phyloP scores from a whole-genome alignment of 306 rosid genomes.

The Prunus padus region DNA sequence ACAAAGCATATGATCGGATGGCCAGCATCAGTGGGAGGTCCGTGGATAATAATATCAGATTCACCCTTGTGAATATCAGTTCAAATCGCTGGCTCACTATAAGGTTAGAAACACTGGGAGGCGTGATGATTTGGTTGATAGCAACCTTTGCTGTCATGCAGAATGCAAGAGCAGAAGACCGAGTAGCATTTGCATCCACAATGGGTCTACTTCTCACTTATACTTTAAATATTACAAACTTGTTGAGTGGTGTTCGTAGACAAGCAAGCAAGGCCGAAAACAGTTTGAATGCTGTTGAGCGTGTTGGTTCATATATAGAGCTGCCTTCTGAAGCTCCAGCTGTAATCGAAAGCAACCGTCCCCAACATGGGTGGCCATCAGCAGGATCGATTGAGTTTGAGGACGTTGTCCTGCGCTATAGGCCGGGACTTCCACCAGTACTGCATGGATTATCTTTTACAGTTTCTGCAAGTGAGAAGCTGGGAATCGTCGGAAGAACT shows the following conservation, averaged over 20 bases:
- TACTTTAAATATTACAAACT: slow-evolving; percentile 70
- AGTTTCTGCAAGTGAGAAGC: slow-evolving; percentile 69
- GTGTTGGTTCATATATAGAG: slow-evolving; percentile 68
- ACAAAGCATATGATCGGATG: slow-evolving; percentile 79
- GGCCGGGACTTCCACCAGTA: slow-evolving; percentile 91
- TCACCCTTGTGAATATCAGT: slow-evolving; percentile 55
- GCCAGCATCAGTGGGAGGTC: slow-evolving; percentile 64
- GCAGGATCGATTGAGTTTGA: slow-evolving; percentile 68
- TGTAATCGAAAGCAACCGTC: slow-evolving; percentile 62
- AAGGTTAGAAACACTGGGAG: slow-evolving; percentile 78
- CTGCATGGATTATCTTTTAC: slow-evolving; percentile 69
- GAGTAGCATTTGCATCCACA: slow-evolving; percentile 60
- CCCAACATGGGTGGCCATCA: slow-evolving; percentile 83
- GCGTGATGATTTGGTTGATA: slow-evolving; percentile 80
- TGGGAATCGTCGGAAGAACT: slow-evolving; percentile 92
- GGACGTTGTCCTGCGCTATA: slow-evolving; percentile 75
- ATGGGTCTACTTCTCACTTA: slow-evolving; percentile 93
- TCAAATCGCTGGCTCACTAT: slow-evolving; percentile 72
- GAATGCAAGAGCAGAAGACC: slow-evolving; percentile 55
- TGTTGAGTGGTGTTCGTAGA: slow-evolving; percentile 70
- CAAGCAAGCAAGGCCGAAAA: slow-evolving; percentile 87
- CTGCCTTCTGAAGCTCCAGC: slow-evolving; percentile 72
- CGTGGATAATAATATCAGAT: slow-evolving; percentile 84
- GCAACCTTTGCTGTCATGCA: slow-evolving; percentile 89
- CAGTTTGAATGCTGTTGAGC: slow-evolving; percentile 84